Evolutionary conservation across 2,329 filamentous ascomycete genomes (phyloP).

Genomic region (Botrytis squamosa): DNA sequence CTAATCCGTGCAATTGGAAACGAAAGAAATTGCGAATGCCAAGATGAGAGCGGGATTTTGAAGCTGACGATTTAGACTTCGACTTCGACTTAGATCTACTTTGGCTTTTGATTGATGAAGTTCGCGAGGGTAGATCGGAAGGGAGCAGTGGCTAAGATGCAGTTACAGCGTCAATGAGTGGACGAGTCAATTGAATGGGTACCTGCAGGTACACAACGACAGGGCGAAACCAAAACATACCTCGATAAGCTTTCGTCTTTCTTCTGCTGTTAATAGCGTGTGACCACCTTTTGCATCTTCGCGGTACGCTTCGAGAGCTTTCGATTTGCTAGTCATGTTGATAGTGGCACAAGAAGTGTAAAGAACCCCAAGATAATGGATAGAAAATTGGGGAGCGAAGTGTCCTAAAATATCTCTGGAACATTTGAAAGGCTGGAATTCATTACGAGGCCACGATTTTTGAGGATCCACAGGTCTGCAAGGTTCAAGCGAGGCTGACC

Average conservation of each 20-base stretch:
- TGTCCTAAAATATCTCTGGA: constrained; percentile 6
- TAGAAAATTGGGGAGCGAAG: background rate
- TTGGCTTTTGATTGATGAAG: constrained; percentile 23
- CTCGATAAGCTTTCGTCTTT: constrained; percentile 48
- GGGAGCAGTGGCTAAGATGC: constrained; percentile 38
- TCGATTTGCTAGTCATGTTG: constrained; percentile 16
- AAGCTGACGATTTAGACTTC: constrained; percentile 28
- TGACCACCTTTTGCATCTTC: constrained; percentile 47
- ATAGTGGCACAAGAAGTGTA: constrained; percentile 1
- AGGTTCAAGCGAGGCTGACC: constrained; percentile 18
- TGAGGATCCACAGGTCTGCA: background rate
- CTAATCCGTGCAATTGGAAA: constrained; percentile 61
- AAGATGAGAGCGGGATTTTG: constrained; percentile 42
- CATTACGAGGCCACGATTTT: constrained; percentile 15
- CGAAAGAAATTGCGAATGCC: constrained; percentile 62
- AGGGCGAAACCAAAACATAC: constrained; percentile 36
- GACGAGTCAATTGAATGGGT: constrained; percentile 10
- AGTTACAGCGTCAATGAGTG: constrained; percentile 25
- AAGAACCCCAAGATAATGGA: background rate
- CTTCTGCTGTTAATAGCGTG: constrained; percentile 44
- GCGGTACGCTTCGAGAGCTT: constrained; percentile 42
- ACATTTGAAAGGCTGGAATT: constrained; percentile 16
- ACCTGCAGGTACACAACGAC: constrained; percentile 20
- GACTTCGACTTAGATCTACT: constrained; percentile 29
- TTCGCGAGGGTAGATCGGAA: constrained; percentile 29